Evolutionary conservation across 2,329 filamentous ascomycete genomes (phyloP), one percentile per base, ranked within the genome.

Genomic region (Aspergillus cejpii): DNA sequence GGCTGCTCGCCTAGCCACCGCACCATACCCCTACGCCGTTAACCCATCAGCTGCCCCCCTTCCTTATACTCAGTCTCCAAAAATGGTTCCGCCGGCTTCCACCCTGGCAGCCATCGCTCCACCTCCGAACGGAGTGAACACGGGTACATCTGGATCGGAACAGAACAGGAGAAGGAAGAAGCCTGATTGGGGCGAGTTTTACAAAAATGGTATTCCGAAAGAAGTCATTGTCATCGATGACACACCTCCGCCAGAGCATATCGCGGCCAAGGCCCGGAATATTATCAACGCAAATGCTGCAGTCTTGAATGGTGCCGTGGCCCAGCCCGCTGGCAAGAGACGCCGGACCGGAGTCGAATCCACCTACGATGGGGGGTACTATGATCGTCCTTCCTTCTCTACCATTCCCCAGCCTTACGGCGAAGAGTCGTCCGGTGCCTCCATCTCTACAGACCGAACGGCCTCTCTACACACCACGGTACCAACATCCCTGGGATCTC

Each of bases 381-480:
- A 90, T 62, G 78, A 83, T 63, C 77, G 77, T 61, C 68, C 80
- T 65, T 79, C 80, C 33, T 85, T 83, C 65, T 90, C 88, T 3
- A 83, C 85, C 45, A 80, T 85, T 59, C 84, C 84, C 21, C 83
- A 85, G 40, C 79, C 81, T 50, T 81, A 84, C 57, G 78, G 82
- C 51, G 76, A 78, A 37, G 80, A 80, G 11, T 78, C 79, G 11
- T 82, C 79, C 43, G 80, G 78, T 40, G 84, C 85, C 36, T 88
- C 86, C 10, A 76, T 83, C 44, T 94, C 88, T 3, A 92, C 84
- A 54, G 88, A 91, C 66, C 81, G 87, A 51, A 94, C 87, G 11
- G 85, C 85, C 24, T 92, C 87, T 12, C 74, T 90, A 45, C 82
- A 91, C 60, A 92, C 88, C 3, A 96, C 90, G 0, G 91, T 91